Evolutionary conservation across 148 eudicot species (phyloP).

Genomic region (Limonium bicolor): DNA sequence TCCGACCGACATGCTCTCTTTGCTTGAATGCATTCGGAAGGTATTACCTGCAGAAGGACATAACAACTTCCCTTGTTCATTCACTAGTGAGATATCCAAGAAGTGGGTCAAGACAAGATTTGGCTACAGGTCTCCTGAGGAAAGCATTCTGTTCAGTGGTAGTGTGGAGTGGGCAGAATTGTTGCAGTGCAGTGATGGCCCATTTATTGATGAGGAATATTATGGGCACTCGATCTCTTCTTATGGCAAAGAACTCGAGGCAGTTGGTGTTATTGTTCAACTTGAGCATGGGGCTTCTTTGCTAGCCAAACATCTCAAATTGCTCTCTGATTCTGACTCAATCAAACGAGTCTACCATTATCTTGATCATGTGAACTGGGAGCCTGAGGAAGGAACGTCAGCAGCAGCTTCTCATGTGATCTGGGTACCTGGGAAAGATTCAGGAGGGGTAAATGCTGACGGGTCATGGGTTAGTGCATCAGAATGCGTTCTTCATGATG

Average conservation of each 20-base stretch:
- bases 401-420: conserved; percentile 5
- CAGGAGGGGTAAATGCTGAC: conserved; percentile 4
- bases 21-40: conserved; percentile 25
- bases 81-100: conserved; percentile 9
- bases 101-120: conserved; percentile 38
- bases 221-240: conserved; percentile 25
- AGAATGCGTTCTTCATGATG: conserved; percentile 44
- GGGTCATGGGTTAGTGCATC: conserved; percentile 34
- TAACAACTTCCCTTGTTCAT: conserved; percentile 12
- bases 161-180: conserved; percentile 9
- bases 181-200: conserved; percentile 32
- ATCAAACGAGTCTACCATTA: conserved; percentile 31
- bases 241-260: conserved; percentile 27
- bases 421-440: conserved; percentile 31
- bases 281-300: conserved; percentile 12
- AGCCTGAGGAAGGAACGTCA: conserved; percentile 8
- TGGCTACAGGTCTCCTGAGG: conserved; percentile 33
- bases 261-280: conserved; percentile 28
- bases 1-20: conserved; percentile 19
- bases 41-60: too few relatives aligned
- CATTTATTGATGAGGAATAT: conserved; percentile 44
- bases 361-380: conserved; percentile 21
- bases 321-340: conserved; percentile 13
- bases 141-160: conserved; percentile 25
- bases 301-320: conserved; percentile 24